Evolutionary conservation across 768 basidiomycete genomes (phyloP).

Genomic region (Jaapia argillacea): DNA sequence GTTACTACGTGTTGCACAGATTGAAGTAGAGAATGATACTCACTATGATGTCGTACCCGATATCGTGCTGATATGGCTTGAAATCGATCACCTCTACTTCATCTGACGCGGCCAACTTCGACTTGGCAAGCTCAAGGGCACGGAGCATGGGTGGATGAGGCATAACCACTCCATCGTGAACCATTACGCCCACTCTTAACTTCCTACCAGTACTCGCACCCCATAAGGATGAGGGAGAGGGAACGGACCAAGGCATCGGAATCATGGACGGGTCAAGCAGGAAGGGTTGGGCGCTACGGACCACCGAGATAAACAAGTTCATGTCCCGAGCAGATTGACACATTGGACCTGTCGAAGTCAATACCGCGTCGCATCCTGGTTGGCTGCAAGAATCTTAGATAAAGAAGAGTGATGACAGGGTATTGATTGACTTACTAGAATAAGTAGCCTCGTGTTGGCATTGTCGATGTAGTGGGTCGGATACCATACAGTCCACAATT

Average conservation of each 20-base stretch:
- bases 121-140: slow-evolving; percentile 26
- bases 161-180: slow-evolving; percentile 25
- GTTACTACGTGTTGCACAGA: too few species aligned
- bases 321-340: too few species aligned
- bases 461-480: slow-evolving; percentile 25
- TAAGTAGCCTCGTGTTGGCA: too few species aligned
- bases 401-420: too few species aligned
- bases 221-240: slow-evolving; percentile 20
- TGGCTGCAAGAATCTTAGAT: too few species aligned
- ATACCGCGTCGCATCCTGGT: too few species aligned
- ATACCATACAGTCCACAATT: slow-evolving; percentile 31
- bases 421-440: too few species aligned
- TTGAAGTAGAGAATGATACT: too few species aligned
- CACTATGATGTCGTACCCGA: slow-evolving; percentile 23
- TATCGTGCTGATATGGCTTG: slow-evolving; percentile 22
- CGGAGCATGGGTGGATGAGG: slow-evolving; percentile 37
- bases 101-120: slow-evolving; percentile 22
- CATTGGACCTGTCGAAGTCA: too few species aligned
- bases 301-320: too few species aligned
- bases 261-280: too few species aligned
- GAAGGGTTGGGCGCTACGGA: too few species aligned
- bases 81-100: slow-evolving; percentile 28
- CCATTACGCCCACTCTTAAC: slow-evolving; percentile 21
- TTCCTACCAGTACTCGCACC: slow-evolving; percentile 21
- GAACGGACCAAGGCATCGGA: slow-evolving; percentile 21